A percentile compares a stretch with the other conserved stretches of the same genome.
Conservation (phyloP, 2,329 filamentous ascomycete species). For the Penicillium nordicum region DNA sequence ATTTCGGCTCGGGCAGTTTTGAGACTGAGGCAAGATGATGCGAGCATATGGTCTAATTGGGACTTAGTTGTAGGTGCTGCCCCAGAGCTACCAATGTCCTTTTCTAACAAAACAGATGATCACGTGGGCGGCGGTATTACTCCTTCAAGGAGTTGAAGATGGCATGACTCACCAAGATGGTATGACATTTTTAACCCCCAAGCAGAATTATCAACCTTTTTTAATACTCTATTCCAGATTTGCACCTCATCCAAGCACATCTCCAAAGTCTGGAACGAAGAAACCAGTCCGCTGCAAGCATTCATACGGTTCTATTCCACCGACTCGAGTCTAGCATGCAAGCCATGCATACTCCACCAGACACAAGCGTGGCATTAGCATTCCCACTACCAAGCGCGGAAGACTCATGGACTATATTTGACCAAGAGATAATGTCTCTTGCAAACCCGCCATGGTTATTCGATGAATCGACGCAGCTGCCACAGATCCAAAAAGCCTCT, state of each 20-base stretch:
- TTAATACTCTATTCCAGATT: slow-evolving; percentile 14
- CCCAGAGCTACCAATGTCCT: not conserved
- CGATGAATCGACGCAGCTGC: slow-evolving; percentile 13
- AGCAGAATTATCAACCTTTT: not conserved
- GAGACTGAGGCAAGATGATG: slow-evolving; percentile 27
- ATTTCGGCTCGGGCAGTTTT: slow-evolving; percentile 31
- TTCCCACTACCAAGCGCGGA: slow-evolving; percentile 21
- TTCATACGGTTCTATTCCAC: slow-evolving; percentile 25
- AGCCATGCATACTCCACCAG: slow-evolving; percentile 29
- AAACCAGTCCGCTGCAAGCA: slow-evolving; percentile 22
- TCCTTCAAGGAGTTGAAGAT: slow-evolving; percentile 28
- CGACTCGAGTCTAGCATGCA: slow-evolving; percentile 28
- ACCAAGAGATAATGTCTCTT: slow-evolving; percentile 30
- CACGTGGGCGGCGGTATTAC: slow-evolving; percentile 28
- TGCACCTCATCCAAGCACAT: slow-evolving; percentile 27
- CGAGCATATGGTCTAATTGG: slow-evolving; percentile 34
- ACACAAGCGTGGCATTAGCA: slow-evolving; percentile 19
- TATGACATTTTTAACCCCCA: slow-evolving; percentile 3
- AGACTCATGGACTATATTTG: slow-evolving; percentile 32
- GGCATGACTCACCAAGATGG: slow-evolving; percentile 30
- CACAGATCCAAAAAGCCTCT: slow-evolving; percentile 4
- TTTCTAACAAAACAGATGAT: slow-evolving; percentile 24
- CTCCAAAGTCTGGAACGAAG: slow-evolving; percentile 23
- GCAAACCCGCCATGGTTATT: slow-evolving; percentile 30
- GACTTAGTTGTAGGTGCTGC: slow-evolving; percentile 26